Evolutionary conservation across 257 asterid species (phyloP).

Genomic region (Gardenia jasminoides): DNA sequence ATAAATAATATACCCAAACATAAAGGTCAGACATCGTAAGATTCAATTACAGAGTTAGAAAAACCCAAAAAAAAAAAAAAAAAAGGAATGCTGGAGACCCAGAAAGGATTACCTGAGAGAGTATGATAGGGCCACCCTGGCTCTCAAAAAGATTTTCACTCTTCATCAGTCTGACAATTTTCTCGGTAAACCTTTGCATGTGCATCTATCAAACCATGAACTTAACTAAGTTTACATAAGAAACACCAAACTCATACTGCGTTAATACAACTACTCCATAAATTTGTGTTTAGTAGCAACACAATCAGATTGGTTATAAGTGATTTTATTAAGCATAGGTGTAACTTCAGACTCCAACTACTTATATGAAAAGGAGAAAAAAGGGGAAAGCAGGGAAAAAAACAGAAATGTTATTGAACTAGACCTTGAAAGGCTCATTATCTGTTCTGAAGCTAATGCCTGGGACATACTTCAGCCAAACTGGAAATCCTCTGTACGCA

Average conservation of each 20-base stretch:
- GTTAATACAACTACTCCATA: neutral
- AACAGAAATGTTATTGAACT: neutral
- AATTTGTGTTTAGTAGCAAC: neutral
- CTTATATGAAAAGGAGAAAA: neutral
- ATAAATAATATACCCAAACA: neutral
- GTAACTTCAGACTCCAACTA: neutral
- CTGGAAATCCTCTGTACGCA: constrained; percentile 78
- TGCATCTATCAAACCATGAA: constrained; percentile 57
- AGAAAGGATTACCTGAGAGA: constrained; percentile 60
- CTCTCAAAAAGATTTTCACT: constrained; percentile 64
- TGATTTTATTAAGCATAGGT: neutral
- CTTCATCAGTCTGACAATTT: constrained; percentile 78
- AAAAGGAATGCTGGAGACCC: neutral
- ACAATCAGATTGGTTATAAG: neutral
- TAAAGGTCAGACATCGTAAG: neutral
- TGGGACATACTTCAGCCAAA: constrained; percentile 86
- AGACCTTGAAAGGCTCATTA: constrained; percentile 88
- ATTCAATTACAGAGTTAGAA: neutral
- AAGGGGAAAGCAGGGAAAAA: constrained; percentile 5
- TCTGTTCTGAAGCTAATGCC: constrained; percentile 92
- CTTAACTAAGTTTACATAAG: constrained; percentile 15
- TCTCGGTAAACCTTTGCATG: constrained; percentile 75
- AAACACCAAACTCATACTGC: constrained; percentile 1
- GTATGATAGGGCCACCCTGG: constrained; percentile 91
- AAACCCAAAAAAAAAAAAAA: neutral